Base-by-base conservation (phyloP, 2,329 filamentous ascomycete species). In the Fusarium sp. region DNA sequence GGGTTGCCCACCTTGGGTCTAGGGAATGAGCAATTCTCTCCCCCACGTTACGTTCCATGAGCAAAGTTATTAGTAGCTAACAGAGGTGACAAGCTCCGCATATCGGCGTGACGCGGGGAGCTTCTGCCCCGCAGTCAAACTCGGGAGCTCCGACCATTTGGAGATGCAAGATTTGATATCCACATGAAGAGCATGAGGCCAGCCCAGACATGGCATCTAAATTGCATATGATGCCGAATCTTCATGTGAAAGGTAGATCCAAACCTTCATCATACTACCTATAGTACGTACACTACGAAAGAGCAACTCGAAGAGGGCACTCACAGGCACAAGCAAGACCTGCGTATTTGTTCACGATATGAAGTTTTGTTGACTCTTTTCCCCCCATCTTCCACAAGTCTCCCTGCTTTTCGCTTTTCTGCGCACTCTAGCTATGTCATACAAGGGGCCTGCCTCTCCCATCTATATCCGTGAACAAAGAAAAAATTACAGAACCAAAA, bases 401-500 rank as follows among this genome's bases (percentile, higher is more conserved):
- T 57, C 66, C 58, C 50, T 75, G 42, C 69, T 75, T 75, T 75
- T 70, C 69, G 51, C 69, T 70, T 75, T 75, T 67, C 69, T 59
- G 69, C 55, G 42, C 72, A 66, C 72, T 75, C 72, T 75, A 67
- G 47, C 72, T 70, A 75, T 73, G 72, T 75, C 68, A 55, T 78
- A 78, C 75, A 78, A 76, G 63, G 68, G 59, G 60, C 63, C 63
- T 68, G 62, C 45, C 68, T 62, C 73, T 66, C 66, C 75, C 68
- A 62, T 70, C 67, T 76, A 68, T 77, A 77, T 70, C 70, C 66
- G 62, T 70, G 62, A 66, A 69, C 67, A 73, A 77, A 70, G 71
- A 73, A 75, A 71, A 75, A 72, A 68, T 54, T 66, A 72, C 62
- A 66, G 64, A 75, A 68, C 52, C 52, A 48, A 68, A 45, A 68